Percentiles rank a stretch among this genome's conserved stretches.
Conservation (phyloP, 2,329 filamentous ascomycete species). For the Diaporthe capsici region DNA sequence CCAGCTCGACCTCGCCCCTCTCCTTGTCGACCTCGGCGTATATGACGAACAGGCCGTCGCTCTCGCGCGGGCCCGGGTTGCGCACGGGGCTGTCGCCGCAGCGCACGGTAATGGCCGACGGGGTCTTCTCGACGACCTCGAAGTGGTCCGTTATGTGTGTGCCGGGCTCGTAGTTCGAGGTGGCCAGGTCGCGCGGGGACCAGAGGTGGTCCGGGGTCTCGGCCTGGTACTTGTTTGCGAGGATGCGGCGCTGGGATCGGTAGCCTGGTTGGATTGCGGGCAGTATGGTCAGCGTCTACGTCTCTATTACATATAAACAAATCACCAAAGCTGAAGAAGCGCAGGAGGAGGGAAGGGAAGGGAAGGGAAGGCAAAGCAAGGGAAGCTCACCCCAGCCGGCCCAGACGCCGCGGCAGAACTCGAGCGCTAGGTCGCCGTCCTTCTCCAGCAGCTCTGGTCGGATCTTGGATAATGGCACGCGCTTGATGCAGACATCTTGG, state of each 20-base stretch:
- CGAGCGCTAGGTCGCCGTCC: conserved; percentile 70
- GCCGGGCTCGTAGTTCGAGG: conserved; percentile 72
- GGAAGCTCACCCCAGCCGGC: conserved; percentile 70
- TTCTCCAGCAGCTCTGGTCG: conserved; percentile 75
- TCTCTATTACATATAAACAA: too few species aligned
- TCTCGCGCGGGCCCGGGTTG: conserved; percentile 66
- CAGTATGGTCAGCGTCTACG: conserved; percentile 25
- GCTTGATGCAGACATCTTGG: conserved; percentile 75
- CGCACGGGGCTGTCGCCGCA: conserved; percentile 74
- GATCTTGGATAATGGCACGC: conserved; percentile 74
- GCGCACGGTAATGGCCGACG: conserved; percentile 72
- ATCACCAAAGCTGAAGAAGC: background rate
- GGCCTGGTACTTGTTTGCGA: conserved; percentile 72
- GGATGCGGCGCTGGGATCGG: conserved; percentile 69
- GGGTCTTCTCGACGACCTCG: conserved; percentile 76
- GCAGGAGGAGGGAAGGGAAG: background rate
- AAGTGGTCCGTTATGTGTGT: conserved; percentile 80
- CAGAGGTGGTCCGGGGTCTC: conserved; percentile 74
- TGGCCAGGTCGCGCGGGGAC: conserved; percentile 66
- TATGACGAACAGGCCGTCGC: conserved; percentile 78
- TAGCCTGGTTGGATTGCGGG: conserved; percentile 60
- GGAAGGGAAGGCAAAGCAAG: background rate
- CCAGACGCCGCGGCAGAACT: conserved; percentile 79
- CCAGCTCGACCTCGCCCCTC: conserved; percentile 72
- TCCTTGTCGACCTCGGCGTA: conserved; percentile 71